A percentile compares a stretch with the other conserved stretches of the same genome.
phyloP scores from a whole-genome alignment of 139 green algal species.

The Chlorella vulgaris region DNA sequence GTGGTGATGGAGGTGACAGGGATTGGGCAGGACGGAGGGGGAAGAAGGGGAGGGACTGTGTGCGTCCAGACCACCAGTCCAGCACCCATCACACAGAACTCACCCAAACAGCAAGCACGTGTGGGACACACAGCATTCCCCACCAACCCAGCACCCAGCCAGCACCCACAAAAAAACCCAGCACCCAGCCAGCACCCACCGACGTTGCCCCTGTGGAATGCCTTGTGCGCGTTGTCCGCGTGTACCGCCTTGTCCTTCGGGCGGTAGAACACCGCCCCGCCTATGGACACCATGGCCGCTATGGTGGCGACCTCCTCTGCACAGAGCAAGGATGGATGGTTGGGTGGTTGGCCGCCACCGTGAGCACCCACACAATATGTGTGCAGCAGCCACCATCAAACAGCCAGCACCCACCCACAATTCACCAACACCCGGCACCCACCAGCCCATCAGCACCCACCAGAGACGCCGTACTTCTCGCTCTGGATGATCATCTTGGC shows the following conservation, averaged over 20 bases:
- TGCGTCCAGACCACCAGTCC: too few relatives aligned
- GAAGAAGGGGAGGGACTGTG: too few relatives aligned
- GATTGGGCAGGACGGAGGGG: too few relatives aligned
- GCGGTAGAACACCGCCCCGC: slow-evolving; percentile 93
- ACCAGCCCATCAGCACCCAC: slow-evolving; percentile 13
- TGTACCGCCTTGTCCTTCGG: slow-evolving; percentile 96
- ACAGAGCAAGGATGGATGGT: background rate
- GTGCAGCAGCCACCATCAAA: background rate
- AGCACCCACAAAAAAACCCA: background rate
- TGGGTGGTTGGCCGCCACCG: too few relatives aligned
- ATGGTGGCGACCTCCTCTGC: slow-evolving; percentile 88
- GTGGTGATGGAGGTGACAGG: background rate
- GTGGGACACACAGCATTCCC: background rate
- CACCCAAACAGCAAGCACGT: background rate
- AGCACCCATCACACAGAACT: background rate
- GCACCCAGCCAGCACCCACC: slow-evolving; percentile 1
- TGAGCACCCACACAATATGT: background rate
- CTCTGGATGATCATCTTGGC: slow-evolving; percentile 90
- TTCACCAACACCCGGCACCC: too few relatives aligned
- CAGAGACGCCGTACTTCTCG: slow-evolving; percentile 77
- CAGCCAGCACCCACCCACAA: background rate
- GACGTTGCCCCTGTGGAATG: slow-evolving; percentile 84
- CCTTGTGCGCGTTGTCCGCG: slow-evolving; percentile 92
- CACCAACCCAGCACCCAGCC: background rate
- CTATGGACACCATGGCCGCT: slow-evolving; percentile 93